phyloP scores from a whole-genome alignment of 176 grass and related monocot species.

The Phragmites australis region DNA sequence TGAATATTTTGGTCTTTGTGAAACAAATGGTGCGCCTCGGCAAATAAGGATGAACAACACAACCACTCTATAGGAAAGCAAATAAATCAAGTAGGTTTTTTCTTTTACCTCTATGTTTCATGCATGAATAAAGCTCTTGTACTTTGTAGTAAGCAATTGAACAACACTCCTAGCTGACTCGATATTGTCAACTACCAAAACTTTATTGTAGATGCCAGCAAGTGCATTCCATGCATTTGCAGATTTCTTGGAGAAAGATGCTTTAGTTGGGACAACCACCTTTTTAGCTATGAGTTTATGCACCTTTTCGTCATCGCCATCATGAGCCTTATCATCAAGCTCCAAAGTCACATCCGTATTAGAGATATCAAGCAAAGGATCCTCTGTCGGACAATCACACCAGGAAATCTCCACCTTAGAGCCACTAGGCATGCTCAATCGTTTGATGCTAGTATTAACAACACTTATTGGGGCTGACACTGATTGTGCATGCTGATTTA shows the following conservation, averaged over 20 bases:
- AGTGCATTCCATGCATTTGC: conserved; percentile 40
- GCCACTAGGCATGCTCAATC: conserved; percentile 10
- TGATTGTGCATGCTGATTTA: conserved; percentile 26
- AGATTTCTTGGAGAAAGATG: conserved; percentile 29
- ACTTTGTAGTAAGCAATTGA: conserved; percentile 66
- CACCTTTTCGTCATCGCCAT: conserved; percentile 4
- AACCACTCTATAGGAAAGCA: conserved; percentile 23
- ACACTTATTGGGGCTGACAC: conserved; percentile 9
- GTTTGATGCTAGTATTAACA: conserved; percentile 25
- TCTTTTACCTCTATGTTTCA: conserved; percentile 75
- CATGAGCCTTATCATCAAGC: conserved; percentile 32
- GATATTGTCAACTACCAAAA: conserved; percentile 73
- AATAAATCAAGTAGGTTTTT: conserved; percentile 28
- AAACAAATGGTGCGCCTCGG: conserved; percentile 1
- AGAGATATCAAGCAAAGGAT: conserved; percentile 4
- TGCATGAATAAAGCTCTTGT: conserved; percentile 75
- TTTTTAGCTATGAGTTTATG: conserved; percentile 5
- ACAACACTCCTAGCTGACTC: conserved; percentile 61
- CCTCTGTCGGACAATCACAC: not conserved
- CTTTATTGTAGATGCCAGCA: conserved; percentile 60
- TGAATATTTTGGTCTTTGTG: conserved; percentile 9
- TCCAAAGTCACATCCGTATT: conserved; percentile 21
- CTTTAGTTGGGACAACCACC: conserved; percentile 5
- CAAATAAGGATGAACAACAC: conserved; percentile 8
- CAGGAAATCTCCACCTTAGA: conserved; percentile 13